Percentiles rank a stretch among this genome's conserved stretches.
Conservation (phyloP, 208 protist genomes). For the Acanthamoeba sp. region DNA sequence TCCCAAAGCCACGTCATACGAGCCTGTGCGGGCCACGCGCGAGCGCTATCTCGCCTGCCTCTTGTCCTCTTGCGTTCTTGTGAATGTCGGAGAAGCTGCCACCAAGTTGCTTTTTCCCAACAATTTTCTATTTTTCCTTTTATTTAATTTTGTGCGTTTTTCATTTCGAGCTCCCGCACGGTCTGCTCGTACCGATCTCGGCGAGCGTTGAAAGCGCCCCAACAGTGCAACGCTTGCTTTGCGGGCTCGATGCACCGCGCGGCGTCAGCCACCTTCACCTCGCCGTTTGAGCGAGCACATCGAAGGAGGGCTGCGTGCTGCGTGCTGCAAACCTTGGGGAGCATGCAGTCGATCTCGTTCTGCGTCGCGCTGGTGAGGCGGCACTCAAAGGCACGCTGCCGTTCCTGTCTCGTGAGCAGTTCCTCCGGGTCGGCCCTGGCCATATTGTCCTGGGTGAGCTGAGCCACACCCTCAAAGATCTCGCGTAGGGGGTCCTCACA, state of each 20-base stretch:
- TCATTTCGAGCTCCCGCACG: not conserved
- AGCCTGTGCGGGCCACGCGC: not conserved
- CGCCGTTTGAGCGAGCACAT: not conserved
- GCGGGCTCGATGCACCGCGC: not conserved
- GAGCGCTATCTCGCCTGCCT: conserved; percentile 16
- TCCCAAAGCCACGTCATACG: conserved; percentile 2
- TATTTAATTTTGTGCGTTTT: not conserved
- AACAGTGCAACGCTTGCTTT: conserved; percentile 60
- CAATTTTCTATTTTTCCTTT: not conserved
- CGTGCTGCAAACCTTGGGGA: not conserved
- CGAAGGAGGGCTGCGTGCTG: not conserved
- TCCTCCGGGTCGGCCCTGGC: not conserved
- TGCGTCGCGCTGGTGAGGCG: not conserved
- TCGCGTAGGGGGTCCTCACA: conserved; percentile 15
- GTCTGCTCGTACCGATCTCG: not conserved
- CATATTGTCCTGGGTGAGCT: too few relatives aligned
- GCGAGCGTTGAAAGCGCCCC: conserved; percentile 38
- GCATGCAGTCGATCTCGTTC: conserved; percentile 56
- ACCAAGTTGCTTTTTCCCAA: too few relatives aligned
- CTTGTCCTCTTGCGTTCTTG: not conserved
- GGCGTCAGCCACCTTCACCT: not conserved
- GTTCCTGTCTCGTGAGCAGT: not conserved
- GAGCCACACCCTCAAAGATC: not conserved
- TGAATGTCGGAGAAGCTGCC: conserved; percentile 6
- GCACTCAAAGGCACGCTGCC: conserved; percentile 6